Evolutionary conservation across 805 yeast species (phyloP).

Genomic region (Sungouiella blattae): DNA sequence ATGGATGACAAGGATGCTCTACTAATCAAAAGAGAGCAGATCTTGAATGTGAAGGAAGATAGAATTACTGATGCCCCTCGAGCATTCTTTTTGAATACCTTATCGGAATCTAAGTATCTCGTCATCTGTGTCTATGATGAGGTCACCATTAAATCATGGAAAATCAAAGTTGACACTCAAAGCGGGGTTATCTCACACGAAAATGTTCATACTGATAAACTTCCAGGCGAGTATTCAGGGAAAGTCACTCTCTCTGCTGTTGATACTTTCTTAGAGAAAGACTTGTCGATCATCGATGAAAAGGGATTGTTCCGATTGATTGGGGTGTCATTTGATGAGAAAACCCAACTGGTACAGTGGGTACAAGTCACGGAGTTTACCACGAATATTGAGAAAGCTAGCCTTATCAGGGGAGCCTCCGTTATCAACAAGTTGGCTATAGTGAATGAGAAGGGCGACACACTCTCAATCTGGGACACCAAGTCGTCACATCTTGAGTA

Average conservation of each 20-base stretch:
- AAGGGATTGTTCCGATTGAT: constrained; percentile 26
- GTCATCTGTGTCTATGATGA: constrained; percentile 49
- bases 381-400: constrained; percentile 53
- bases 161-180: constrained; percentile 17
- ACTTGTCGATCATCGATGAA: constrained; percentile 53
- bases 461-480: constrained; percentile 77
- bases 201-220: constrained; percentile 18
- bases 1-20: constrained; percentile 29
- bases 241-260: constrained; percentile 49
- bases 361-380: constrained; percentile 43
- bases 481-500: constrained; percentile 65
- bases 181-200: constrained; percentile 8
- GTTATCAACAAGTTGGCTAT: constrained; percentile 67
- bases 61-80: constrained; percentile 14
- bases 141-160: constrained; percentile 41
- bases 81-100: constrained; percentile 21
- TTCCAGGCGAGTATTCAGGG: constrained; percentile 32
- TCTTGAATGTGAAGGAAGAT: constrained; percentile 8
- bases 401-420: constrained; percentile 68
- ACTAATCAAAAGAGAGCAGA: constrained; percentile 17
- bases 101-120: constrained; percentile 25
- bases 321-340: constrained; percentile 15
- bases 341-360: constrained; percentile 46
- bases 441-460: constrained; percentile 50
- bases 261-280: constrained; percentile 47